Conservation (phyloP, 768 basidiomycete genomes). For the Artomyces pyxidatus region DNA sequence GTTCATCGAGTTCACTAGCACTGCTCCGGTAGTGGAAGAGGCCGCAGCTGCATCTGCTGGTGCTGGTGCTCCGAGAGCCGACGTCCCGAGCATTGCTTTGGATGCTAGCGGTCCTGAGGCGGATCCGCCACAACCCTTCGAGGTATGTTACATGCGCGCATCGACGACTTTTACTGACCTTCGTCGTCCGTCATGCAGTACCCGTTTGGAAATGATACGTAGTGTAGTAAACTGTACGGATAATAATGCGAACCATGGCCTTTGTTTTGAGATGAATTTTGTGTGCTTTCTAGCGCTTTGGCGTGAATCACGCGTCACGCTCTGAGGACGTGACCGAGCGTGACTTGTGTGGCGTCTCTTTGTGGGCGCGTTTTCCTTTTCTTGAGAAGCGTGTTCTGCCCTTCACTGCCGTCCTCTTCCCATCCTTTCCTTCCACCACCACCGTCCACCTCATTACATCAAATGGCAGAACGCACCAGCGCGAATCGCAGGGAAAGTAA, state of each 20-base stretch:
- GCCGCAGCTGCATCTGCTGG: slow-evolving; percentile 25
- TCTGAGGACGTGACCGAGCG: no score
- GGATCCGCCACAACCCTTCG: slow-evolving; percentile 72
- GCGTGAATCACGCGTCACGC: neutral
- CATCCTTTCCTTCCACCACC: slow-evolving; percentile 4
- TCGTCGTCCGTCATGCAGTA: slow-evolving; percentile 39
- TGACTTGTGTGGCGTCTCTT: slow-evolving; percentile 5
- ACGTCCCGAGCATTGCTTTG: slow-evolving; percentile 46
- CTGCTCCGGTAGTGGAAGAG: slow-evolving; percentile 17
- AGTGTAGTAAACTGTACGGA: slow-evolving; percentile 1
- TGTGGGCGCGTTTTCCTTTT: slow-evolving; percentile 7
- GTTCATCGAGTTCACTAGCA: slow-evolving; percentile 53
- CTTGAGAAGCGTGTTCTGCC: slow-evolving; percentile 4
- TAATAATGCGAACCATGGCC: slow-evolving; percentile 1
- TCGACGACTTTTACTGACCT: slow-evolving; percentile 17
- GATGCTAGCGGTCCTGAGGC: slow-evolving; percentile 68
- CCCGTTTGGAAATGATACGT: slow-evolving; percentile 64
- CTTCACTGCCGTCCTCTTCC: neutral
- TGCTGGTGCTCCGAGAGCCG: slow-evolving; percentile 20
- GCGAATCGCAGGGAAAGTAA: slow-evolving; percentile 15
- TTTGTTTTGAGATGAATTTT: neutral
- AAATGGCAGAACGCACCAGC: slow-evolving; percentile 12
- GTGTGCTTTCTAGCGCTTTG: slow-evolving; percentile 12
- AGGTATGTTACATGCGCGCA: slow-evolving; percentile 43
- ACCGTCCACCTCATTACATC: neutral